Base-by-base conservation (phyloP, 768 basidiomycete species). In the Melanogaster broomeanus region DNA sequence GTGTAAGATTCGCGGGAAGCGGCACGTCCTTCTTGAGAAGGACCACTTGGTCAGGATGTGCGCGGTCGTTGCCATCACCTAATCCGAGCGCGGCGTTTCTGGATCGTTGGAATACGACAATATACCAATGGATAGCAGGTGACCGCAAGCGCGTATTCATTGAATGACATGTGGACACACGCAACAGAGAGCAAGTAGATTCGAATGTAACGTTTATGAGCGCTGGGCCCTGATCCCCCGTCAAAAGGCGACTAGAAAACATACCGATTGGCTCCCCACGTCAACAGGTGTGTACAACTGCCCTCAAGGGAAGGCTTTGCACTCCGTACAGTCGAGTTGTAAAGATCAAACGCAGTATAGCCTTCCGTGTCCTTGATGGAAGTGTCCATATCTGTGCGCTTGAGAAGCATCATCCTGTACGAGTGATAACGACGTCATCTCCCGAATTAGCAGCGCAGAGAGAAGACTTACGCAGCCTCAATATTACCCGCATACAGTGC, bases 31-130 rank as follows among this genome's bases (percentile, higher is more conserved):
- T 68, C 21, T 44, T 53, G 40, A 56, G 59, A 45, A 93, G 69
- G 42, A 76, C 60, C 18, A 96, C 84, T 39, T 81, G 83, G 56
- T 98, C 95, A 0, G 97, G 93, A 60, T 82, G 79, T 0, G 74
- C 60, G 46, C 94, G 82, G 61, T 98, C 94, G 49, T 85, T 80
- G 19, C 78, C 81, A 56, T 95, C 90, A 2, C 85, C 86, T 15
- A 88, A 75, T 4, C 95, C 97, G n/a, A 98, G 80, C 3, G 88
- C 81, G 27, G 88, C 94, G 68, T 98, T 98, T 47, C 90, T 89
- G 49, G 19, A 37, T 18, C 19, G 9, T 27, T 11, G 19, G 41
- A 47, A n/a, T 18, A 21, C 11, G 19, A 33, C 24, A 3, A 13
- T 10, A n/a, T n/a, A 21, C 8, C 15, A 27, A 25, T 27, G 24